Conservation (phyloP, 495 filamentous ascomycete species). For the Trichoderma gamsii region DNA sequence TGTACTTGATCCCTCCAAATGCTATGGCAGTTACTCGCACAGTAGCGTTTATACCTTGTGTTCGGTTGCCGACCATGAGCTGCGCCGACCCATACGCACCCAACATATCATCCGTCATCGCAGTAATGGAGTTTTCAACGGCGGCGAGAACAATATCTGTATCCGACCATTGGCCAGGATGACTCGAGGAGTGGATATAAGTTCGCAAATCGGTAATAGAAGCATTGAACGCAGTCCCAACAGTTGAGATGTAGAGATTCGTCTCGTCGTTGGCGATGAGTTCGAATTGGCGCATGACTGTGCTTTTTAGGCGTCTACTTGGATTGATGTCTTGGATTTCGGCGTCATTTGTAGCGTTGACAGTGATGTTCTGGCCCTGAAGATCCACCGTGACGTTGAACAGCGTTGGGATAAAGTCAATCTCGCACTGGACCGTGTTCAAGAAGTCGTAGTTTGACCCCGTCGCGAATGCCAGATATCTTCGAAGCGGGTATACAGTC, state of each 20-base stretch:
- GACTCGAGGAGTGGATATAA: conserved; percentile 12
- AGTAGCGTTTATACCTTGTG: conserved; percentile 8
- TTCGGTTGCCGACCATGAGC: conserved; percentile 26
- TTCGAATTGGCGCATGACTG: conserved; percentile 25
- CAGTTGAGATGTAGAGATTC: conserved; percentile 28
- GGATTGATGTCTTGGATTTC: conserved; percentile 27
- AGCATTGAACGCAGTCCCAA: conserved; percentile 30
- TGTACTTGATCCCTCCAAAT: conserved; percentile 28
- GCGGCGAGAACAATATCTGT: conserved; percentile 26
- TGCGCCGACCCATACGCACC: conserved; percentile 30
- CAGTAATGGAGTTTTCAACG: conserved; percentile 28
- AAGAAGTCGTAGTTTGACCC: conserved; percentile 25
- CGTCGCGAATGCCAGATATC: conserved; percentile 24
- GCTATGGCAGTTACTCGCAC: conserved; percentile 21
- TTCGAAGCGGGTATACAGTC: conserved; percentile 9
- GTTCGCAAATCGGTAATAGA: conserved; percentile 26
- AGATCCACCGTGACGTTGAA: conserved; percentile 31
- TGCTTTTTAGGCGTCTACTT: conserved; percentile 24
- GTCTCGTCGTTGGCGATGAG: conserved; percentile 29
- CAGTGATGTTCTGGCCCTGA: conserved; percentile 26
- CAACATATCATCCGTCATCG: conserved; percentile 33
- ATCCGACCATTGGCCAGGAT: conserved; percentile 15
- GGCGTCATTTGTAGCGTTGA: conserved; percentile 15
- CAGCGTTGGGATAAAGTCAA: conserved; percentile 25
- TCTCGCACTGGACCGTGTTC: conserved; percentile 29